Conservation (phyloP, 805 yeast species). For the Candida chilensis region DNA sequence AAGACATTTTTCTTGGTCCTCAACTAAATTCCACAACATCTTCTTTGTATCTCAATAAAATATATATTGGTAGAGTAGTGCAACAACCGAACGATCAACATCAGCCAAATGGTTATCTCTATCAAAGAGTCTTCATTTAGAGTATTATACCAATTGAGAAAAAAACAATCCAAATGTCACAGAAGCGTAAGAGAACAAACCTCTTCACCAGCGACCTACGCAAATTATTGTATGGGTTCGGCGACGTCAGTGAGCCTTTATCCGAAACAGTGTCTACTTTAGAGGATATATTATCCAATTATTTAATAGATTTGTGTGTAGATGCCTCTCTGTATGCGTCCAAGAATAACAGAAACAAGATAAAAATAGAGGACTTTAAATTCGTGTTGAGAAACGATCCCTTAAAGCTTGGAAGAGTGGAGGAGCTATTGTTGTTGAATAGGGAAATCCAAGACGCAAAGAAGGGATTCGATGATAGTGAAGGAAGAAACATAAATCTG, state of each 20-base stretch:
- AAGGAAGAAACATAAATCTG: too few species aligned
- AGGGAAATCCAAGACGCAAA: conserved; percentile 58
- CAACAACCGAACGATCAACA: background rate
- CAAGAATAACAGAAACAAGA: conserved; percentile 37
- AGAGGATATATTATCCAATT: conserved; percentile 61
- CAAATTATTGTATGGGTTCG: conserved; percentile 60
- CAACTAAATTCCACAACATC: too few species aligned
- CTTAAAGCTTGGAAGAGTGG: conserved; percentile 58
- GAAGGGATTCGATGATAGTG: conserved; percentile 57
- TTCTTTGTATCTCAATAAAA: too few species aligned
- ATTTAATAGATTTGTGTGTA: conserved; percentile 40
- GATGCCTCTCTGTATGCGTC: conserved; percentile 1
- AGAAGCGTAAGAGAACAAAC: conserved; percentile 27
- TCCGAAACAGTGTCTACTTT: conserved; percentile 56
- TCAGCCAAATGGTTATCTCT: too few species aligned
- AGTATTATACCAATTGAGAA: too few species aligned
- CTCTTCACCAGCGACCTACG: conserved; percentile 34
- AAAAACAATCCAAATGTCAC: too few species aligned
- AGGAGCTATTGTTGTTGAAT: conserved; percentile 51
- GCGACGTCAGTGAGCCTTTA: conserved; percentile 62
- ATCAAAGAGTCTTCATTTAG: too few species aligned
- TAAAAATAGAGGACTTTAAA: conserved; percentile 65
- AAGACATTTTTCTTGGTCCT: too few species aligned
- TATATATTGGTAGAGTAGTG: too few species aligned
- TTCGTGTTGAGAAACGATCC: conserved; percentile 63